Conservation (phyloP, 345 rosid species). For the Streptanthus diversifolius region DNA sequence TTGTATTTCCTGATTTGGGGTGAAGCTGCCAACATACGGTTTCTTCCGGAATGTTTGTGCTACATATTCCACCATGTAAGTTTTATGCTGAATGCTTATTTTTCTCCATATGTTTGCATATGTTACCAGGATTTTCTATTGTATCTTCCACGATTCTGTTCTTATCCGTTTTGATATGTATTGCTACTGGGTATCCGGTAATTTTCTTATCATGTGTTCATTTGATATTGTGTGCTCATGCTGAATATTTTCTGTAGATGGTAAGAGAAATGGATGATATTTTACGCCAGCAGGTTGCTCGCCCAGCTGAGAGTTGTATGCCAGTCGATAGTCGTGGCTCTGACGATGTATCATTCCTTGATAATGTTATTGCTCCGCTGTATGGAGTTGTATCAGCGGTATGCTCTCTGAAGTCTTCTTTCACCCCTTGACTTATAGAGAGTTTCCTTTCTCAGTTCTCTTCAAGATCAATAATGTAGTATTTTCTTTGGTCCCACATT, state of each 20-base stretch:
- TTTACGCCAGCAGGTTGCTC: slow-evolving; percentile 66
- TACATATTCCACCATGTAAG: slow-evolving; percentile 96
- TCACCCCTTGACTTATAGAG: background rate
- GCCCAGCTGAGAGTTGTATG: slow-evolving; percentile 77
- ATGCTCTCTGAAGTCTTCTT: slow-evolving; percentile 32
- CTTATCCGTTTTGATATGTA: background rate
- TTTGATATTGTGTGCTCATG: background rate
- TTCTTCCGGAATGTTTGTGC: slow-evolving; percentile 91
- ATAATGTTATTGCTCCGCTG: slow-evolving; percentile 73
- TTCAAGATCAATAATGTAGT: background rate
- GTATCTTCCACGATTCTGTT: background rate
- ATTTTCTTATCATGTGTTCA: background rate
- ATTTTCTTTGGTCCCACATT: slow-evolving; percentile 4
- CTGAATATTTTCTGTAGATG: slow-evolving; percentile 52
- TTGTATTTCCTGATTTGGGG: slow-evolving; percentile 95
- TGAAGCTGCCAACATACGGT: slow-evolving; percentile 81
- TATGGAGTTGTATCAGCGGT: slow-evolving; percentile 87
- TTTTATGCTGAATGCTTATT: slow-evolving; percentile 12
- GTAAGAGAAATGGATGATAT: slow-evolving; percentile 91
- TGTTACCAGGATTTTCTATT: background rate
- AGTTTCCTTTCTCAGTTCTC: background rate
- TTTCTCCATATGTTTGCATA: slow-evolving; percentile 7
- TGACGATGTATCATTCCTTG: slow-evolving; percentile 69
- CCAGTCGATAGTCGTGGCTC: slow-evolving; percentile 56
- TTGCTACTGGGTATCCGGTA: background rate